Conservation (phyloP, 139 green algal genomes). For the Pedinophyceae sp. region DNA sequence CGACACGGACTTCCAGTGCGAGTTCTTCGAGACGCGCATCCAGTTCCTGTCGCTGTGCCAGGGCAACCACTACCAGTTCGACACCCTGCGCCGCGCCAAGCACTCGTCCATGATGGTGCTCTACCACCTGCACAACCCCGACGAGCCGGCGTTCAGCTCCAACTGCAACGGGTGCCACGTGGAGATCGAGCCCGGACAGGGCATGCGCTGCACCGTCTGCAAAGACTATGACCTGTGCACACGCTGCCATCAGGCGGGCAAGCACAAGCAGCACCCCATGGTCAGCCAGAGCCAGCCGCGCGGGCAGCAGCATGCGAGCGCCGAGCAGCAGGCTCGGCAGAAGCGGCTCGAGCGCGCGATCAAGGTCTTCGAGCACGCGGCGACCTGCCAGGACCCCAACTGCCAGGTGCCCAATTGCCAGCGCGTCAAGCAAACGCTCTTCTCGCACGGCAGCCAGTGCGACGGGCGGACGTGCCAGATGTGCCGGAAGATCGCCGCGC, state of each 20-base stretch:
- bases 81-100: slow-evolving; percentile 89
- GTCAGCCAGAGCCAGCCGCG: neutral
- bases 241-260: slow-evolving; percentile 25
- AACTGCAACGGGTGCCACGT: slow-evolving; percentile 79
- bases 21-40: slow-evolving; percentile 91
- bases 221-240: slow-evolving; percentile 88
- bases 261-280: neutral
- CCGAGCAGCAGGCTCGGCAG: neutral
- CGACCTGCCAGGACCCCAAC: neutral
- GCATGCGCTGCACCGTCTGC: slow-evolving; percentile 80
- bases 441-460: neutral
- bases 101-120: slow-evolving; percentile 98
- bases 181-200: slow-evolving; percentile 76
- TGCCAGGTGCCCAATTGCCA: neutral
- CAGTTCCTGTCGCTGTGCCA: slow-evolving; percentile 91
- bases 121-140: slow-evolving; percentile 98
- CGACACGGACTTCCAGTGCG: slow-evolving; percentile 53
- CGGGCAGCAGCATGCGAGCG: neutral
- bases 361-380: slow-evolving; percentile 2
- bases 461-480: neutral
- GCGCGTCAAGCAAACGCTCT: neutral
- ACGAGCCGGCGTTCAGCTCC: slow-evolving; percentile 52
- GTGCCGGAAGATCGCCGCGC: neutral
- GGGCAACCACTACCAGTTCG: slow-evolving; percentile 99
- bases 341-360: neutral